phyloP scores from a whole-genome alignment of 2,329 filamentous ascomycete species.

The Hortaea werneckii region DNA sequence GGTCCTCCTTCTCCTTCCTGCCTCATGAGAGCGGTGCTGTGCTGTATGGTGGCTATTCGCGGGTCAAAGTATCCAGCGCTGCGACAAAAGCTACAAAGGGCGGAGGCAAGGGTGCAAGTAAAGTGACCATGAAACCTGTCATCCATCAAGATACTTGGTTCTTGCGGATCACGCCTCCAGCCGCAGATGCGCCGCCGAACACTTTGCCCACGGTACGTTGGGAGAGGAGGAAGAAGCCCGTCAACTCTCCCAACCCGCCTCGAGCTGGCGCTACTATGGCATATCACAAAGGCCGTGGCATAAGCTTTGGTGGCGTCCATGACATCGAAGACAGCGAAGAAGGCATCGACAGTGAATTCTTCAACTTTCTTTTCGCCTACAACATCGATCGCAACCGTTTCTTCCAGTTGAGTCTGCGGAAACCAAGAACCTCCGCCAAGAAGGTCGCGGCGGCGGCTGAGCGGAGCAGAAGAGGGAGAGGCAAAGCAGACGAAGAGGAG shows the following conservation, averaged over 20 bases:
- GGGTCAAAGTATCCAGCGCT: slow-evolving; percentile 61
- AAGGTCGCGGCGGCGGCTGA: slow-evolving; percentile 40
- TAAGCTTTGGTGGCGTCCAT: slow-evolving; percentile 89
- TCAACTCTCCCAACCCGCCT: slow-evolving; percentile 73
- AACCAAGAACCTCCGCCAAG: slow-evolving; percentile 51
- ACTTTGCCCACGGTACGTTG: slow-evolving; percentile 67
- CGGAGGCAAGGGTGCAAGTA: slow-evolving; percentile 25
- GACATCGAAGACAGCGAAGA: slow-evolving; percentile 43
- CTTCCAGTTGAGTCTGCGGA: slow-evolving; percentile 70
- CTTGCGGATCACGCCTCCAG: slow-evolving; percentile 65
- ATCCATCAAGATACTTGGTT: slow-evolving; percentile 95
- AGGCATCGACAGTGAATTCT: slow-evolving; percentile 94
- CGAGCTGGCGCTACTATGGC: slow-evolving; percentile 89
- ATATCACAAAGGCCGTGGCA: slow-evolving; percentile 84
- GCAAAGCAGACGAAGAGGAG: slow-evolving; percentile 85
- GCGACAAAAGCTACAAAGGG: slow-evolving; percentile 53
- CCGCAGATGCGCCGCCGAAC: slow-evolving; percentile 54
- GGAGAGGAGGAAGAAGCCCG: slow-evolving; percentile 88
- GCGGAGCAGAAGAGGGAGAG: slow-evolving; percentile 58
- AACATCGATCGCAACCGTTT: slow-evolving; percentile 93
- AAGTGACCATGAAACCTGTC: slow-evolving; percentile 69
- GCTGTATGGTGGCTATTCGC: slow-evolving; percentile 85
- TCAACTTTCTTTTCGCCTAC: slow-evolving; percentile 84
- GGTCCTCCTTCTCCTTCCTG: slow-evolving; percentile 84
- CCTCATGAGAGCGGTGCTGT: slow-evolving; percentile 86